Base-by-base conservation (phyloP, 169 alveolate species). In the Plasmodium yoelii region DNA sequence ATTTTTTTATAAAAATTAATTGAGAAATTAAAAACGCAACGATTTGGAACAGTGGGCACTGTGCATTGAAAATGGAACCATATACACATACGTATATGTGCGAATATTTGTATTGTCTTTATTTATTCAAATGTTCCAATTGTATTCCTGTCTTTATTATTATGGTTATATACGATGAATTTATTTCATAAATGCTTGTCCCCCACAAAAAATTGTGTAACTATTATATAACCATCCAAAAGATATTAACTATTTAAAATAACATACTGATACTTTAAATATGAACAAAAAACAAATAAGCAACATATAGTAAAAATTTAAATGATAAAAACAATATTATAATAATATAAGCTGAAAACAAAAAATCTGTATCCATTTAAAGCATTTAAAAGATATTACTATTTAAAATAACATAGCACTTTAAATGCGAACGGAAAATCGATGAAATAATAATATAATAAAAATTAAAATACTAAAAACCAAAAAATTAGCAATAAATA, bases 21-120 rank as follows among this genome's bases (percentile, higher is more conserved):
- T 34, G 42, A 34, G 7, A 34, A 3, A 34, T 34, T 34, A 34
- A 4, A 34, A 34, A 34, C 4, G 7, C 7, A 34, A 34, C 7
- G 7, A 34, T 34, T 34, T 34, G 42, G 4, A 34, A 34, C 42
- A 34, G 7, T 34, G 42, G 42, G 5, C 5, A 34, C 42, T 34
- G 7, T 34, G 42, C 42, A 34, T 34, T 34, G 42, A 34, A 3
- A 34, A 34, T 34, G 42, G 7, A 34, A 34, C 42, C 42, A 34
- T 34, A 34, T 71, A 51, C 44, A 39, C 24, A 59, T 70, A 70
- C 3, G 42, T 47, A 71, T 70, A 71, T 51, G 22, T 71, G 44
- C 44, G 24, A 67, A 12, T 39, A 24, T 26, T 46, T 3, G 28
- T 67, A 42, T 67, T n/a, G 22, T 34, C 39, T 67, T 39, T 67